Evolutionary conservation across 495 filamentous ascomycete genomes (phyloP).

Genomic region (Terfezia boudieri): DNA sequence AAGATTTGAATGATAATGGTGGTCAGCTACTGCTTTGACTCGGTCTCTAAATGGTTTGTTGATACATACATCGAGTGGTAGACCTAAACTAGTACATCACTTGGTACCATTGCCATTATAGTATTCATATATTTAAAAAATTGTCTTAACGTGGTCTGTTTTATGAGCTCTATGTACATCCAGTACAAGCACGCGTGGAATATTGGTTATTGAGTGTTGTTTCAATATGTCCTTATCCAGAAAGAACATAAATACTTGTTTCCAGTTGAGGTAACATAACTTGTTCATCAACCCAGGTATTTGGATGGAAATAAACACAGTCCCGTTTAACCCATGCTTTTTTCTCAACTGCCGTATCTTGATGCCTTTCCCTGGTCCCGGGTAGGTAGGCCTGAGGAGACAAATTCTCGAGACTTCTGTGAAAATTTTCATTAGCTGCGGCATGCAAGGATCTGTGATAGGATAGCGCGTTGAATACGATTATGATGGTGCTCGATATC

Average conservation of each 20-base stretch:
- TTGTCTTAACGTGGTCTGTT: not conserved
- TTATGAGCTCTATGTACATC: slow-evolving; percentile 1
- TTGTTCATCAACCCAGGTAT: not conserved
- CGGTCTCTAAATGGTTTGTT: slow-evolving; percentile 2
- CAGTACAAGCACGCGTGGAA: not conserved
- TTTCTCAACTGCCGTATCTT: not conserved
- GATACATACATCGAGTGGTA: slow-evolving; percentile 4
- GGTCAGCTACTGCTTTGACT: not conserved
- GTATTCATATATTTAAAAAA: not conserved
- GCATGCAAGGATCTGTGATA: no score
- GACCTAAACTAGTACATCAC: slow-evolving; percentile 1
- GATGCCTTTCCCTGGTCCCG: no score
- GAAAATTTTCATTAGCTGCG: no score
- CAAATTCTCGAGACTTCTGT: no score
- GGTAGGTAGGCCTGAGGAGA: no score
- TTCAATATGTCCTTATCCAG: not conserved
- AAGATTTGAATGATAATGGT: not conserved
- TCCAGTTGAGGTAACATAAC: not conserved
- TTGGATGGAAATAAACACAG: slow-evolving; percentile 1
- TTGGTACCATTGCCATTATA: slow-evolving; percentile 1
- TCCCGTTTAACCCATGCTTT: not conserved
- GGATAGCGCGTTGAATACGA: no score
- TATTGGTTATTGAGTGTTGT: not conserved
- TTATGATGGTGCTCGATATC: not conserved
- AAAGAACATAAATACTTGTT: not conserved